Evolutionary conservation across 164 flowering plant species (phyloP), one percentile per base, ranked within the genome.

Genomic region (Magnolia officinalis): DNA sequence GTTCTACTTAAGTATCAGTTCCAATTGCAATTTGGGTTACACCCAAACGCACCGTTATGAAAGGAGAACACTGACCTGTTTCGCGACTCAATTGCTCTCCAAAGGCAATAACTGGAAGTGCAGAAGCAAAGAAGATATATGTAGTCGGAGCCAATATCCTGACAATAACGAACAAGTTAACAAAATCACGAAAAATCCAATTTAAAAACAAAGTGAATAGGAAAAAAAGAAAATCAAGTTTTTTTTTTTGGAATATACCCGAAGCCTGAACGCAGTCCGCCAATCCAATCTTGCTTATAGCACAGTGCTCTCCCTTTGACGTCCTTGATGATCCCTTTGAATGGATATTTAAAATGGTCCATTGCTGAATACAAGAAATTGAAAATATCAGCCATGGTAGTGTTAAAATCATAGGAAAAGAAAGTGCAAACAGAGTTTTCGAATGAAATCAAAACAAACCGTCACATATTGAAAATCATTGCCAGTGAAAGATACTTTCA

Each of bases 41-140:
- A 37, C 45, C 45, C 45, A 37, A 37, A 37, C 6, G 45, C 45
- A 37, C 45, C 6, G 6, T 37, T 37, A 37, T 37, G 6, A 4
- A 37, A 68, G 16, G 20, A 37, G 51, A 26, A 49, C 8, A 20
- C 80, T 13, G 49, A 87, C 91, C 89, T 84, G 91, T 89, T 75
- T 85, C 89, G 67, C 87, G 83, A 70, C 78, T 82, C 67, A 89
- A 72, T 72, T 89, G 91, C 72, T 86, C 90, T n/a, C 91, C 91
- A 76, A 89, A 89, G 2, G 91, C 89, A 77, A 89, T 86, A 67
- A 87, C 91, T 2, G 91, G 91, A 74, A 89, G 85, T 16, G 91
- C 87, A 71, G 91, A 89, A 26, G 90, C 88, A 76, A 88, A 88
- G 81, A 88, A 88, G 64, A 88, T 87, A 63, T 85, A 89, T 0